Base-by-base conservation (phyloP, 225 moss, liverwort and hornwort species). In the Bryum argenteum region DNA sequence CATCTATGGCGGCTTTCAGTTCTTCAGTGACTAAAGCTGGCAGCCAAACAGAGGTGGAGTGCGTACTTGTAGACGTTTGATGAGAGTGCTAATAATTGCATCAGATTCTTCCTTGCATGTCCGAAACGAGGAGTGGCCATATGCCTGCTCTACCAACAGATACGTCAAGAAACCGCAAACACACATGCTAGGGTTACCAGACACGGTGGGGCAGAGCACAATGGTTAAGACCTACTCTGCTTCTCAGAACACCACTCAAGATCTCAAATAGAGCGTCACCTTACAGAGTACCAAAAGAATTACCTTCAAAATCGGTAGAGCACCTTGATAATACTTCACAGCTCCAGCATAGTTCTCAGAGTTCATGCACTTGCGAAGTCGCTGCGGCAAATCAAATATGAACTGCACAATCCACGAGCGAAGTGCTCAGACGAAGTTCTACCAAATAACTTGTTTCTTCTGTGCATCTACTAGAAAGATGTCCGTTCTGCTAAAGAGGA, bases 381-480 rank as follows among this genome's bases (percentile, higher is more conserved):
- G 92, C 78, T 94, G 92, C 8, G 98, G 98, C 17, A 98, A 85
- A 81, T 98, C 94, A 82, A 98, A 98, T 54, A 98, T 91, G 69
- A 98, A 98, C 97, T 98, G 91, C 78, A 79, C 58, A 75, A 21
- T 73, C 58, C 58, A 67, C 12, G 37, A 61, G 41, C 41, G 61
- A 78, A 55, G 56, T 70, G 51, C 66, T 70, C 43, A 41, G 65
- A 70, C 21, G 45, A 51, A 50, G 65, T 48, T 70, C 37, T 61
- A 61, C 12, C 17, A 66, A 19, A 73, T 50, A 18, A 60, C 19
- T 79, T 23, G 9, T 18, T 24, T 22, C 37, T 67, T 40, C 26
- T 42, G 21, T 41, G 40, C 72, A 47, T 60, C 20, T 59, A 43
- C 57, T 37, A 48, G 17, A 48, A 15, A 40, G 47, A 63, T 17